Percentiles rank a stretch among this genome's conserved stretches.
These are phyloP conservation scores for Heterobasidion annosum DNA, from an alignment of 1,284 basidiomycete species.

Conservation along the genomic window DNA sequence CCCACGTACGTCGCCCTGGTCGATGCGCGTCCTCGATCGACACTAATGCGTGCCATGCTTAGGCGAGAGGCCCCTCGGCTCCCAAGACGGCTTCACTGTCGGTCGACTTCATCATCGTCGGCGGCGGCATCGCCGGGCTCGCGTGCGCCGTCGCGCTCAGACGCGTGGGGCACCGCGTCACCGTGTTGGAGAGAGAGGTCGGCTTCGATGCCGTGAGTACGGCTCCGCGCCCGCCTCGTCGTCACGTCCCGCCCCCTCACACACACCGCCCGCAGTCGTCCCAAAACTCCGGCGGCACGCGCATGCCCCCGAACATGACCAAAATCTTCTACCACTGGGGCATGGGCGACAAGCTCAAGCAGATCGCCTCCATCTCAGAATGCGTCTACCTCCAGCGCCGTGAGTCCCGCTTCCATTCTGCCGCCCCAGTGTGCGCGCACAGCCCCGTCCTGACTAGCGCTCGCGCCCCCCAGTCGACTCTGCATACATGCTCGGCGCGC, in stretches of 20 bases:
- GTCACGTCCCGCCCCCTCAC: conserved; percentile 1
- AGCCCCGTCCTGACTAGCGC: background rate
- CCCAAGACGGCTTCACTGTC: conserved; percentile 18
- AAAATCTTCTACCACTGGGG: conserved; percentile 54
- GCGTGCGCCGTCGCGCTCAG: conserved; percentile 44
- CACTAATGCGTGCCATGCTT: background rate
- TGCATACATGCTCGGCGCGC: conserved; percentile 39
- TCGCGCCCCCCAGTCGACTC: conserved; percentile 25
- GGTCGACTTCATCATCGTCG: conserved; percentile 40
- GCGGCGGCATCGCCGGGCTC: conserved; percentile 43
- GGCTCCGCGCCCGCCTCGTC: background rate
- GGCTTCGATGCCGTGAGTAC: conserved; percentile 25
- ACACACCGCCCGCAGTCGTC: conserved; percentile 8
- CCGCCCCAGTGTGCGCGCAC: too few relatives aligned
- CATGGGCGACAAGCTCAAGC: conserved; percentile 25
- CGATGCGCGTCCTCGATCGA: background rate
- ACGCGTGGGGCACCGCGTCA: conserved; percentile 44
- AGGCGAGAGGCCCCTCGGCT: conserved; percentile 3
- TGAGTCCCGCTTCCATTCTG: background rate
- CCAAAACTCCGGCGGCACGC: conserved; percentile 26
- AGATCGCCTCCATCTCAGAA: conserved; percentile 27
- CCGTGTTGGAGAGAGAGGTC: conserved; percentile 39
- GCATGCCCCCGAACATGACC: conserved; percentile 46
- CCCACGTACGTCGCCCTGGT: too few relatives aligned
- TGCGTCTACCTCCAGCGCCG: conserved; percentile 14